Evolutionary conservation across 805 yeast genomes (phyloP), one percentile per base, ranked within the genome.

Genomic region (Yamadazyma akitaensis): DNA sequence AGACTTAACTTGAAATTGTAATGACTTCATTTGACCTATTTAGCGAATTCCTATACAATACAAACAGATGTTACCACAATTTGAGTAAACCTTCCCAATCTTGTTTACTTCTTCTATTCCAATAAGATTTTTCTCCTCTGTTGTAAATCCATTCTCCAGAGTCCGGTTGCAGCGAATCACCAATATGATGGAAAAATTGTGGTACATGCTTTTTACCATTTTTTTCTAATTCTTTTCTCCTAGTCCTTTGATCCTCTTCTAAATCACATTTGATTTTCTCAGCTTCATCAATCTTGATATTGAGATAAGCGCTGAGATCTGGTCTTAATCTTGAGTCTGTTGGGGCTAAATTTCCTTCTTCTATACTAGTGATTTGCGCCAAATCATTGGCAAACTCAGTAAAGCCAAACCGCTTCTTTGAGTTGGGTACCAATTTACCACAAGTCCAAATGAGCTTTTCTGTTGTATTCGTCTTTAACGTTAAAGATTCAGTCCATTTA

Each of bases 291-390:
- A 84, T 67, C 18, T 81, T 70, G 2, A 90, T 94, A 14, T 75
- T 61, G 59, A 88, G 96, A 55, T 88, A 89, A 1, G 71, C 64
- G 37, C 78, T 70, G 59, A 89, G 80, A 62, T 94, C 99, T 0
- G 97, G 98, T 59, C 99, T 78, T 38, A 82, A 65, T 59, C 99
- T 79, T 7, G 97, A 86, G 62, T 94, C 99, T 0, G 94, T 88
- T 2, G 91, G 91, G 5, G 97, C 85, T 34, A 91, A 55, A 2
- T 64, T 44, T 2, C 70, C 85, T 25, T 74, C 51, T 60, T 92
- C 97, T 12, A 92, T 65, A 3, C 62, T 68, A 0, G 96, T 87
- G 34, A 91, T 78, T 49, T 89, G 87, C 60, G 90, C 90, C 61
- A 94, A 70, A 34, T 84, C 76, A 8, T 95, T 88, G 0, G 96